Conservation (phyloP, 2,329 filamentous ascomycete species). For the Fonsecaea erecta region DNA sequence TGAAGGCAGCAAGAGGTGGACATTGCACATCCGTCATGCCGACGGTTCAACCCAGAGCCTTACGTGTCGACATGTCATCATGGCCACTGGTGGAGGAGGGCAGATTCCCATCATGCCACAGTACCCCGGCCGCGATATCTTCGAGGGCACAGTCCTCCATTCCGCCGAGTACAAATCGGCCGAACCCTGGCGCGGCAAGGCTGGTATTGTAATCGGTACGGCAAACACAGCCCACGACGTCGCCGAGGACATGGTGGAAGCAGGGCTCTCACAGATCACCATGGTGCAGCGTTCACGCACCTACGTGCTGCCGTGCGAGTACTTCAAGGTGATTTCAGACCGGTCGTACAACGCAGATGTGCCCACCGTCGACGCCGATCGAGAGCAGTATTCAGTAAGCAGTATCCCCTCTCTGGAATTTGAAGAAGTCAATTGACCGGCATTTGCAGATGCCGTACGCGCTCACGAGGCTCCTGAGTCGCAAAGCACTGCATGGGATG, state of each 20-base stretch:
- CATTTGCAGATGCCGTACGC: conserved; percentile 37
- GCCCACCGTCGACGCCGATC: conserved; percentile 35
- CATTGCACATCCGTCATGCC: conserved; percentile 41
- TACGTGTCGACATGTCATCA: conserved; percentile 14
- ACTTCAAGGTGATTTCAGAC: conserved; percentile 34
- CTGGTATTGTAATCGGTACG: conserved; percentile 53
- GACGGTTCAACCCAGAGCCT: conserved; percentile 18
- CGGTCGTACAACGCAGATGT: conserved; percentile 34
- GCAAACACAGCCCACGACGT: conserved; percentile 57
- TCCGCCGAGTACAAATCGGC: conserved; percentile 44
- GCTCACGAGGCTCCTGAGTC: conserved; percentile 41
- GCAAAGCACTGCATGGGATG: conserved; percentile 38
- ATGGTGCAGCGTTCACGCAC: conserved; percentile 54
- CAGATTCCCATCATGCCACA: conserved; percentile 35
- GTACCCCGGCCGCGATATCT: conserved; percentile 40
- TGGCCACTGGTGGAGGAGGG: conserved; percentile 24
- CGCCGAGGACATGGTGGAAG: conserved; percentile 54
- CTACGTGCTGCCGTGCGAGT: conserved; percentile 38
- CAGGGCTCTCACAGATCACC: conserved; percentile 50
- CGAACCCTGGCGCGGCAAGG: conserved; percentile 46
- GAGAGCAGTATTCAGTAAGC: conserved; percentile 32
- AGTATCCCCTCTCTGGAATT: not conserved
- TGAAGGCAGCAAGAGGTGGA: conserved; percentile 47
- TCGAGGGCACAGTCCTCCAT: conserved; percentile 47
- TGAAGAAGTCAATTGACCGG: too few species aligned